phyloP scores from a whole-genome alignment of 768 basidiomycete species.

The Stropharia rugosoannulata region DNA sequence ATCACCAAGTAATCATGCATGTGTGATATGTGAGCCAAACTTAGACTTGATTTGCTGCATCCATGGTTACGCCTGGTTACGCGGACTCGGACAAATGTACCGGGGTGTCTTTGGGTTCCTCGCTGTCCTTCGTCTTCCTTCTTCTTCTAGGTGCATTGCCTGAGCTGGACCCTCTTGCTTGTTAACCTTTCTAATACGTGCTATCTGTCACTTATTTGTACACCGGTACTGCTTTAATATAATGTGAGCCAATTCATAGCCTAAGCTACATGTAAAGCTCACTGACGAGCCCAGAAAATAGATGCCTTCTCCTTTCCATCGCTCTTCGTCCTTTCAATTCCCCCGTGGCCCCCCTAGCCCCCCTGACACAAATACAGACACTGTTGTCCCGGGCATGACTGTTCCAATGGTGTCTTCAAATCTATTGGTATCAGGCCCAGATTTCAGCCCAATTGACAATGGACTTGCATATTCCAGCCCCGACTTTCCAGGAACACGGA shows the following conservation, averaged over 20 bases:
- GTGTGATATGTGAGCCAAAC: not conserved
- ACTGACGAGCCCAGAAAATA: not conserved
- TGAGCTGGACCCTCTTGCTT: conserved; percentile 11
- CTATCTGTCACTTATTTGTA: no score
- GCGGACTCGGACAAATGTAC: not conserved
- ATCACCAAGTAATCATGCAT: not conserved
- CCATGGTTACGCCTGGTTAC: conserved; percentile 14
- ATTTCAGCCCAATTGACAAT: conserved; percentile 17
- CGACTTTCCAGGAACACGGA: conserved; percentile 32
- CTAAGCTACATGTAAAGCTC: no score
- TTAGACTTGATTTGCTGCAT: not conserved
- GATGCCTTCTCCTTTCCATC: conserved; percentile 42
- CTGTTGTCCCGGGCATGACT: conserved; percentile 9
- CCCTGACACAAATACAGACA: conserved; percentile 36
- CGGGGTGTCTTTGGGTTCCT: not conserved
- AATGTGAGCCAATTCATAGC: not conserved
- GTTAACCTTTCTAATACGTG: conserved; percentile 8
- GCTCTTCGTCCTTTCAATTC: conserved; percentile 45
- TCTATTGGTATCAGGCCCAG: conserved; percentile 9
- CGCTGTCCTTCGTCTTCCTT: not conserved
- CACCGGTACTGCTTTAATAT: not conserved
- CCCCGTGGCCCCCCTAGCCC: conserved; percentile 39
- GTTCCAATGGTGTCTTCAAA: conserved; percentile 8
- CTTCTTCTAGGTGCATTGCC: conserved; percentile 5
- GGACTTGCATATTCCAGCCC: conserved; percentile 16